Conservation (phyloP, 2,329 filamentous ascomycete species). For the Chaetomiaceae sp. region DNA sequence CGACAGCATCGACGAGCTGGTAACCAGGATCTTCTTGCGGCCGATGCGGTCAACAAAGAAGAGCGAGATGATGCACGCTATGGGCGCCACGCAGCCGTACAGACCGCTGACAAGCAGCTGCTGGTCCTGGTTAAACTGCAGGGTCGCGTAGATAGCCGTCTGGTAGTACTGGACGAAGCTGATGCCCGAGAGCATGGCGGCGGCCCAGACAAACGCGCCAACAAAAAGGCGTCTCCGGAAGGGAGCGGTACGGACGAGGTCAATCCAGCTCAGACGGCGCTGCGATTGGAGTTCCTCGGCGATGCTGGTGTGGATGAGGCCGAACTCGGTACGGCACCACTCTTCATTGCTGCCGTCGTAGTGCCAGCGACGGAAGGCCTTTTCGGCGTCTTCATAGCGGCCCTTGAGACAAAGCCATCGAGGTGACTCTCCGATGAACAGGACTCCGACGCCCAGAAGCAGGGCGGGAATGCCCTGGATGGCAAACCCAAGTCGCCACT, state of each 20-base stretch:
- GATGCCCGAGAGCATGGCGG: constrained; percentile 38
- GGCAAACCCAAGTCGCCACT: constrained; percentile 37
- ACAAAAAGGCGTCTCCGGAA: constrained; percentile 37
- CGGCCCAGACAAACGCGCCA: constrained; percentile 38
- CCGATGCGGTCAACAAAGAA: constrained; percentile 37
- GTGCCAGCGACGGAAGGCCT: constrained; percentile 34
- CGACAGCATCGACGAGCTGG: constrained; percentile 34
- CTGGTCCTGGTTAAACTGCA: constrained; percentile 33
- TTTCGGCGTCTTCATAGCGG: constrained; percentile 33
- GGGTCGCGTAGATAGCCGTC: constrained; percentile 38
- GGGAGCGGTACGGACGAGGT: constrained; percentile 31
- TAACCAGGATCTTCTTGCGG: constrained; percentile 35
- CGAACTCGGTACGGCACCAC: constrained; percentile 35
- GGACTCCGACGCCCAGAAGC: constrained; percentile 31
- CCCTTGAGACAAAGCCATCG: constrained; percentile 36
- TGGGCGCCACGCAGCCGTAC: constrained; percentile 35
- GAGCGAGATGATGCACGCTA: constrained; percentile 35
- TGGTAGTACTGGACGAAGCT: constrained; percentile 41
- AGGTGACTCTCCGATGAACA: constrained; percentile 35
- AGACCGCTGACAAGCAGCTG: constrained; percentile 38
- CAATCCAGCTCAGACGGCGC: constrained; percentile 30
- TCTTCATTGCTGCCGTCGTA: constrained; percentile 33
- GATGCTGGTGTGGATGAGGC: constrained; percentile 34
- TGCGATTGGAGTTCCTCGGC: constrained; percentile 31
- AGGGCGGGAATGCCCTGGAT: constrained; percentile 35